Evolutionary conservation across 306 rosid species (phyloP), one percentile per base, ranked within the genome.

Genomic region (Fagus crenata): DNA sequence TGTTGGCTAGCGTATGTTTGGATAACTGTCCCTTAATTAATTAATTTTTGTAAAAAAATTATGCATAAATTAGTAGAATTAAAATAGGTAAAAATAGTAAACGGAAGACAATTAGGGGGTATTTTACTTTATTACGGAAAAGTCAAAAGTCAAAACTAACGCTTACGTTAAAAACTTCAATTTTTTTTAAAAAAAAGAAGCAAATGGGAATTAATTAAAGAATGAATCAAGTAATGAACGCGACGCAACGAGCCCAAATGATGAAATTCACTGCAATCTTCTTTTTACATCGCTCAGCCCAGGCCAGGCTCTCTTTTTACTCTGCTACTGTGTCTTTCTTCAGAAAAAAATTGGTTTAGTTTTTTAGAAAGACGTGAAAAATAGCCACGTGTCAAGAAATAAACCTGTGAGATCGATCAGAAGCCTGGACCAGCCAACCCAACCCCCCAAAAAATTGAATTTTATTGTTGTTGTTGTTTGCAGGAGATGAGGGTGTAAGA

Each of bases 401-500:
- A 1, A 2, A 1, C 49, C 6, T 0, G 28, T 17, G 49, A 5
- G 43, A 65, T 37, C 31, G 13, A 39, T 67, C 49, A 28, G 31
- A 63, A 63, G 2, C 15, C 64, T 2, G 11, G 32, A 8, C 2
- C 36, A 4, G 35, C 67, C 67, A 28, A 60, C 31, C 28, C 13
- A 28, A 8, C 4, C 28, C 36, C 14, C 6, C 6, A 42, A 9
- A 9, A 9, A 9, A 2, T 22, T 22, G 28, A 22, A 22, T 22
- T 22, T 46, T 13, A 36, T 37, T 67, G n/a, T 65, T 3, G 11
- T 37, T 39, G 71, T 67, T 39, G 71, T 67, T 67, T n/a, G 33
- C 71, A 79, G 37, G 77, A 39, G 74, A 78, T 69, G 68, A 83
- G 83, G 78, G 83, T 37, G 49, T 14, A 32, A 15, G 37, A 74